These are phyloP conservation scores for Knoxdaviesia capensis DNA, from an alignment of 2,329 filamentous ascomycete species.

Conservation along the genomic window DNA sequence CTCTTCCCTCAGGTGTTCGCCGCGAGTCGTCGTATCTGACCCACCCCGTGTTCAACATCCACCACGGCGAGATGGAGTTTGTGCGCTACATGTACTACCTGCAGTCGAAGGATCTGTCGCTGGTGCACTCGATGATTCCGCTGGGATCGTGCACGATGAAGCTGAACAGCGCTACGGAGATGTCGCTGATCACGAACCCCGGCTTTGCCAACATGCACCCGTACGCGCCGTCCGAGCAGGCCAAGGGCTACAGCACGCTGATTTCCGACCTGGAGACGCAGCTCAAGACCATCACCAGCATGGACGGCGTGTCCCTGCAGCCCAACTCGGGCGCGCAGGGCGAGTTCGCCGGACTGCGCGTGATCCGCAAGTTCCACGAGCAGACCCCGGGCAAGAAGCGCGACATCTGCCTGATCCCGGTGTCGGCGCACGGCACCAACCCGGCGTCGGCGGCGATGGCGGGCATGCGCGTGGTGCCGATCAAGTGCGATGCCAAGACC, in stretches of 20 bases:
- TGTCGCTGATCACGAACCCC: conserved; percentile 65
- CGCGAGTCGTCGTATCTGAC: conserved; percentile 61
- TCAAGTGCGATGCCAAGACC: conserved; percentile 75
- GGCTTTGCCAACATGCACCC: conserved; percentile 68
- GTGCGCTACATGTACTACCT: conserved; percentile 85
- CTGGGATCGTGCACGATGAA: conserved; percentile 98
- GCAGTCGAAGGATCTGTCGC: conserved; percentile 81
- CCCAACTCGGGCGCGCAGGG: conserved; percentile 94
- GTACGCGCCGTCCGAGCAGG: conserved; percentile 43
- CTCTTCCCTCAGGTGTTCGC: conserved; percentile 38
- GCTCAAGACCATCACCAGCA: conserved; percentile 67
- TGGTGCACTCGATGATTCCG: conserved; percentile 95
- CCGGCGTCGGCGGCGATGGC: conserved; percentile 90
- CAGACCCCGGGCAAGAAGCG: conserved; percentile 47
- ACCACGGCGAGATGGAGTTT: conserved; percentile 89
- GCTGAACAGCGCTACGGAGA: conserved; percentile 82
- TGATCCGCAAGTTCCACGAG: conserved; percentile 72
- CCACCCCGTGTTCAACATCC: conserved; percentile 83
- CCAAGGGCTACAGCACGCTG: conserved; percentile 48
- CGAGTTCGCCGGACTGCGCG: conserved; percentile 76
- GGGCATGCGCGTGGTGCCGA: conserved; percentile 78
- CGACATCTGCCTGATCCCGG: conserved; percentile 84
- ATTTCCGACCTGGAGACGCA: conserved; percentile 56
- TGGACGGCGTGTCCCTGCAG: conserved; percentile 75
- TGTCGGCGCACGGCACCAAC: conserved; percentile 91